Conservation (phyloP, 2,329 filamentous ascomycete species). For the Fusarium chuoi region DNA sequence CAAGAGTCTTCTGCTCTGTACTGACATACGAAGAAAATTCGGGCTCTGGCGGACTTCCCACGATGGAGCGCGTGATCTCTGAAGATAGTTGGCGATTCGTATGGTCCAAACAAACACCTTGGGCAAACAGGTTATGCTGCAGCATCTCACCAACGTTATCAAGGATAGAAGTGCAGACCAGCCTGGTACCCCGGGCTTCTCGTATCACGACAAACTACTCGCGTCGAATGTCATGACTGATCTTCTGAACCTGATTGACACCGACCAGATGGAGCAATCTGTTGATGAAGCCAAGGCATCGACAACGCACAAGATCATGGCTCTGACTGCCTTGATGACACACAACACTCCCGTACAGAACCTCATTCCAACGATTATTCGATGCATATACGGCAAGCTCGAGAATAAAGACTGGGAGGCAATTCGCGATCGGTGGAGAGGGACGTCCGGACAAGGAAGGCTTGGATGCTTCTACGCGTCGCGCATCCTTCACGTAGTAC, state of each 20-base stretch:
- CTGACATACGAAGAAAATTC: background rate
- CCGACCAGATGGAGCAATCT: background rate
- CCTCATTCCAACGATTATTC: background rate
- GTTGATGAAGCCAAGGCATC: constrained; percentile 17
- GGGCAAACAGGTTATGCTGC: constrained; percentile 2
- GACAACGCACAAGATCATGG: constrained; percentile 19
- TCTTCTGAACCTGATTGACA: background rate
- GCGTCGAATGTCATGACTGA: background rate
- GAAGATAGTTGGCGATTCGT: background rate
- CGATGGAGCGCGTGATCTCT: background rate
- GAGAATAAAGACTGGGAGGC: background rate
- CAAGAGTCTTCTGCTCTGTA: fast-evolving
- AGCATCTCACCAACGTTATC: background rate
- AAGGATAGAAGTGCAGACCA: background rate
- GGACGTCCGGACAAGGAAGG: background rate
- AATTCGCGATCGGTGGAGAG: constrained; percentile 1
- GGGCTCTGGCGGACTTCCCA: background rate
- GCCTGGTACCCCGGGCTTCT: background rate
- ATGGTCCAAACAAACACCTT: constrained; percentile 8
- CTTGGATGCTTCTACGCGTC: constrained; percentile 20
- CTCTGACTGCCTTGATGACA: constrained; percentile 1
- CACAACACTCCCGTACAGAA: constrained; percentile 2
- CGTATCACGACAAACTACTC: background rate
- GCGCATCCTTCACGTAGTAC: constrained; percentile 5
- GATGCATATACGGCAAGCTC: constrained; percentile 18